Base-by-base conservation (phyloP, 73 alveolate genomes). In the Paramecium sexaurelia region DNA sequence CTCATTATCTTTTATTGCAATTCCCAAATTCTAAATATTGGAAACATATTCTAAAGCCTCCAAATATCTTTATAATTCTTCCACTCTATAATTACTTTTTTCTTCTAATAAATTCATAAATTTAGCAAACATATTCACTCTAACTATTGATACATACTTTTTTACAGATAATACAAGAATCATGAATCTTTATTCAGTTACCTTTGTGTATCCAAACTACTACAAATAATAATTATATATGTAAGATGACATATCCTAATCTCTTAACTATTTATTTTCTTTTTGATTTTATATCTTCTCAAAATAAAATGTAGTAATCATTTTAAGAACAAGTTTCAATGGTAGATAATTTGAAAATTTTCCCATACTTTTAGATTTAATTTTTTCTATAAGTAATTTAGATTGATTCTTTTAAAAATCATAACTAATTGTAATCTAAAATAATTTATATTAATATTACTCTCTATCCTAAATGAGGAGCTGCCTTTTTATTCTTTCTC, bases 61-160 rank as follows among this genome's bases (percentile, higher is more conserved):
- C 33, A 87, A 66, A 61, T 87, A 87, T 41, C 69, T 61, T 39
- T 87, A 40, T 9, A 33, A 20, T 67, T 87, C 93, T 9, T 87
- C 93, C 67, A 75, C 51, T 19, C 43, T 57, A 87, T 61, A 87
- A 20, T 87, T 87, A 36, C 73, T 24, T 17, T 61, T 26, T 37
- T 75, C 93, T 6, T 87, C 93, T 87, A 66, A 35, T 55, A 87
- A 55, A 37, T 75, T 75, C 51, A 87, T 24, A 75, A 87, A 87
- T 27, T 43, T 61, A 37, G 93, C 85, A 87, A 87, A 87, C 36
- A 87, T 67, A 13, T 87, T 87, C n/a, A 87, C 69, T 68, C 93
- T 87, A 1, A 87, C 56, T 3, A 87, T 87, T 68, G 67, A 9
- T 5, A 35, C 19, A 67, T 87, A 67, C 5, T 87, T 87, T 9